These are phyloP conservation scores for Lepidium campestre DNA, from an alignment of 441 rosid species.

Conservation along the genomic window DNA sequence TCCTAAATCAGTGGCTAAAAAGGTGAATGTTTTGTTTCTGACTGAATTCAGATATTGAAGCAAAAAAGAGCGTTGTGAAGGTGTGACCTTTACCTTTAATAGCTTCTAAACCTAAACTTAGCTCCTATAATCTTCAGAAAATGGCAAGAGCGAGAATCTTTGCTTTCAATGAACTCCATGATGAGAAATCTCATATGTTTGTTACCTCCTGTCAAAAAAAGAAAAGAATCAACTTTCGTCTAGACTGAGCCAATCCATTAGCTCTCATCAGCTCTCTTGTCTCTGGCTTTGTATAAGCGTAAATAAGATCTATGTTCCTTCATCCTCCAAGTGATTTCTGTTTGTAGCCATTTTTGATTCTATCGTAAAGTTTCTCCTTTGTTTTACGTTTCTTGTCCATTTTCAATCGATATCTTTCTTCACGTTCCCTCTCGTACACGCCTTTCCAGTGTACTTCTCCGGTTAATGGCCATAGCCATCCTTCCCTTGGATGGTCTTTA, in stretches of 20 bases:
- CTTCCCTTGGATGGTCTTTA: conserved; percentile 59
- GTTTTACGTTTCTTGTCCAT: conserved; percentile 97
- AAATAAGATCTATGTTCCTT: conserved; percentile 1
- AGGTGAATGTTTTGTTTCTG: conserved; percentile 5
- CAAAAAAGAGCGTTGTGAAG: background rate
- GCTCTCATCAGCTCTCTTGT: background rate
- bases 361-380: conserved; percentile 63
- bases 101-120: conserved; percentile 18
- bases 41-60: background rate
- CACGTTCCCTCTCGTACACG: conserved; percentile 90
- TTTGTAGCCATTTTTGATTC: conserved; percentile 66
- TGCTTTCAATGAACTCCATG: conserved; percentile 1
- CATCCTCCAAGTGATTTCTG: conserved; percentile 79
- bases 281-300: background rate
- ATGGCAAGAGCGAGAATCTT: conserved; percentile 11
- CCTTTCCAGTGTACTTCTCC: conserved; percentile 99
- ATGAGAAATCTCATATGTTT: background rate
- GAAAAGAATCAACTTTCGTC: background rate
- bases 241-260: background rate
- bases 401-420: conserved; percentile 80
- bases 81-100: background rate
- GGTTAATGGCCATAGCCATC: conserved; percentile 92
- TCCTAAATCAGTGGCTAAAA: conserved; percentile 15
- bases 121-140: conserved; percentile 20
- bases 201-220: conserved; percentile 10